Base-by-base conservation (phyloP, 2,329 filamentous ascomycete genomes). In the Laburnicola sp. region DNA sequence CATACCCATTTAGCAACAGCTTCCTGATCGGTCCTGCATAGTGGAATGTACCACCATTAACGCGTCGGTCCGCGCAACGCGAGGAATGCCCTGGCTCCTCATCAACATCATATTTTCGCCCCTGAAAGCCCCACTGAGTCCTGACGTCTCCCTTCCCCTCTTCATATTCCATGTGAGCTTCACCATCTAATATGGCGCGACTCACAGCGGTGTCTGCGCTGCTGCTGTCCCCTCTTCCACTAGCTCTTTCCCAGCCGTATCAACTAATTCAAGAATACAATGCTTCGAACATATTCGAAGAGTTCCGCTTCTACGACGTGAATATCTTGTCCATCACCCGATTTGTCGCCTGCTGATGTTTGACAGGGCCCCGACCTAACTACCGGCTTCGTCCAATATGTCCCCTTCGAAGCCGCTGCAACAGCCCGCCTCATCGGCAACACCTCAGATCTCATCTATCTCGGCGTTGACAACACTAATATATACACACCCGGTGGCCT, bases 401-500 rank as follows among this genome's bases (percentile, higher is more conserved):
- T 73, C 25, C 58, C 60, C 8, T 51, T 56, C 16, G 51, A 53
- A 2, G 58, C 45, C 23, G 71, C 72, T 11, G 56, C 62, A 10
- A 59, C 62, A 16, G 59, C 68, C 48, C 73, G 72, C 30, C 65
- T 74, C 41, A 69, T 74, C 51, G 59, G 63, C 51, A 58, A 66
- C 23, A 50, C 36, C 21, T 55, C 56, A 9, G 49, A 47, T 21
- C 9, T 48, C 10, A 44, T 75, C 30, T 77, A 75, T 55, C 64
- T 80, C 8, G 76, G 76, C 40, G 75, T 76, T 23, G 76, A 80
- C 53, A 52, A 58, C 31, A 60, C 50, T 10, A 69, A 58, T 38
- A 36, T 64, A 2, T 60, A 67, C n/a, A 60, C 65, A 4, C 54
- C 61, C 7, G 51, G 30, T 25, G 62, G 57, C 5, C 36, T 43